phyloP scores from a whole-genome alignment of 129 eudicot species.

The Artemisia tridentata region DNA sequence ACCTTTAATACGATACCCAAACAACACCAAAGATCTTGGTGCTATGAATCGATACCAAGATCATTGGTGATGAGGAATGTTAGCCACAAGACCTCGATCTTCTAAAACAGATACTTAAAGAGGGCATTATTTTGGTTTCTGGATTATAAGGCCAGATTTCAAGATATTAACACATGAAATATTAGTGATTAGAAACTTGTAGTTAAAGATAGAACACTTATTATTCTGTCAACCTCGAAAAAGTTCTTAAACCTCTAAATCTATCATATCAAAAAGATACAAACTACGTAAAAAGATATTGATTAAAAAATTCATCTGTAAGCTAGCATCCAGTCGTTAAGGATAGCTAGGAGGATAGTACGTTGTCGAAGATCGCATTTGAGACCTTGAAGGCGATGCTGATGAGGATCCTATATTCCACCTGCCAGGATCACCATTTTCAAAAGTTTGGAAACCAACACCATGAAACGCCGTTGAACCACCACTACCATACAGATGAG shows the following conservation, averaged over 20 bases:
- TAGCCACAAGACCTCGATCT: too few relatives aligned
- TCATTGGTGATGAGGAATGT: not conserved
- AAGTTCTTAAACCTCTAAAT: conserved; percentile 33
- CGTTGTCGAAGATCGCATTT: conserved; percentile 31
- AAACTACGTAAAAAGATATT: conserved; percentile 22
- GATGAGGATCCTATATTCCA: conserved; percentile 42
- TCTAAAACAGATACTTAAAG: not conserved
- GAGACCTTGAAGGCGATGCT: conserved; percentile 31
- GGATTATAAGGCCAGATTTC: conserved; percentile 10
- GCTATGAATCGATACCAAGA: not conserved
- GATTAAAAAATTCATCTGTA: conserved; percentile 39
- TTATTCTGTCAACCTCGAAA: conserved; percentile 37
- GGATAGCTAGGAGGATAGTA: conserved; percentile 45
- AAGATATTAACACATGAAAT: conserved; percentile 32
- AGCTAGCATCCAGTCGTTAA: conserved; percentile 5
- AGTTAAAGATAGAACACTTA: conserved; percentile 19
- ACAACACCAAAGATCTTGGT: not conserved
- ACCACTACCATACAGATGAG: conserved; percentile 4
- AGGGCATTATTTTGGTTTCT: conserved; percentile 6
- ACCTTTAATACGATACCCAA: not conserved
- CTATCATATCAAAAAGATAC: conserved; percentile 12
- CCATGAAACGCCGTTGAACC: conserved; percentile 28
- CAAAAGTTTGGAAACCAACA: conserved; percentile 29
- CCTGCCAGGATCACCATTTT: conserved; percentile 34
- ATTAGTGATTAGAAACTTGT: not conserved